Evolutionary conservation across 148 eudicot genomes (phyloP).

Genomic region (Rhododendron vialii): DNA sequence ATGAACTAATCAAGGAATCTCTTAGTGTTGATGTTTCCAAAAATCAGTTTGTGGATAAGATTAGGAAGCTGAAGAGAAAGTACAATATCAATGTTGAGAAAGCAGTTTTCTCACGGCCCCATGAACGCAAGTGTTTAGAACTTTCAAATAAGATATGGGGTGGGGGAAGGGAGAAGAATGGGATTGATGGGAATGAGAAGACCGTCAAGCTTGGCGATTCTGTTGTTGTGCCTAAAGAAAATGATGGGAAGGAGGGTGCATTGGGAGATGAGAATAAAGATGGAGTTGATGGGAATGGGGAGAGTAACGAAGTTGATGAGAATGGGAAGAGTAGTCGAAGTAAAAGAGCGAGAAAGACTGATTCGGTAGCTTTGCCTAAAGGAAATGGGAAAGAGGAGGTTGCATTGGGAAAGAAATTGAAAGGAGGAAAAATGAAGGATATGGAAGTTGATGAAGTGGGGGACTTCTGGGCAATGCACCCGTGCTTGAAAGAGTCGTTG

Average conservation of each 20-base stretch:
- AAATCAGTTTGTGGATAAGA: slow-evolving; percentile 41
- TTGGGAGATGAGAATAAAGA: neutral
- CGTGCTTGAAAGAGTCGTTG: slow-evolving; percentile 10
- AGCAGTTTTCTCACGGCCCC: slow-evolving; percentile 32
- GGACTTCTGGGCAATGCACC: slow-evolving; percentile 15
- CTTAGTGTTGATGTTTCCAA: slow-evolving; percentile 26
- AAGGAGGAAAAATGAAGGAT: neutral
- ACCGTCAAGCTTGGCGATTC: too few species aligned
- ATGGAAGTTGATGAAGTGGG: neutral
- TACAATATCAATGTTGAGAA: slow-evolving; percentile 22
- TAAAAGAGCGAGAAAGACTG: slow-evolving; percentile 5
- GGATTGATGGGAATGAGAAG: too few species aligned
- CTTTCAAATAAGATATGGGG: slow-evolving; percentile 57
- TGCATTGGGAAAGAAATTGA: neutral
- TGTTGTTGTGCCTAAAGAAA: too few species aligned
- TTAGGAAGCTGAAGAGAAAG: slow-evolving; percentile 55
- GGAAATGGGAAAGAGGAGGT: neutral
- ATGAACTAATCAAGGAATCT: slow-evolving; percentile 30
- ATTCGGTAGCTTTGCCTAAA: neutral
- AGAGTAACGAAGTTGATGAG: neutral
- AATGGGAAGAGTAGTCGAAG: neutral
- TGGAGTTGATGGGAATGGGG: neutral
- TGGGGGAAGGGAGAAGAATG: neutral
- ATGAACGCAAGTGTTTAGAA: slow-evolving; percentile 29
- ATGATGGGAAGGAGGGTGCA: neutral